phyloP scores from a whole-genome alignment of 31 red algal genomes.

The Endocladia muricata region DNA sequence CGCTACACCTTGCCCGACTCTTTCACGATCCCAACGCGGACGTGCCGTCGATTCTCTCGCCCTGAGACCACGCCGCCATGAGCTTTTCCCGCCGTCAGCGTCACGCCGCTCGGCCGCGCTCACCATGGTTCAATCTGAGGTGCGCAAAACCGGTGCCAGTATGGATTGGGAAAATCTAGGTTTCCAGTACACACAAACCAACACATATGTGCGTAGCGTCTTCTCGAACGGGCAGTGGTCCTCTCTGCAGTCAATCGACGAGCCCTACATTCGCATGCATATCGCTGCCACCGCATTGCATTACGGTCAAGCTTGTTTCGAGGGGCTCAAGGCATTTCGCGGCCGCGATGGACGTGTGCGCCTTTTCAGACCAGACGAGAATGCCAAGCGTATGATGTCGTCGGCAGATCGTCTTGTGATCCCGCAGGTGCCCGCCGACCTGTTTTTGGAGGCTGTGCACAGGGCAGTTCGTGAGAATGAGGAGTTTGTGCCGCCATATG shows the following conservation, averaged over 20 bases:
- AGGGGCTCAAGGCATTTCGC: conserved; percentile 94
- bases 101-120: too few relatives aligned
- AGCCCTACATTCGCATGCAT: conserved; percentile 75
- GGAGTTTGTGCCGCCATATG: conserved; percentile 90
- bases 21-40: too few relatives aligned
- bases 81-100: too few relatives aligned
- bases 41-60: too few relatives aligned
- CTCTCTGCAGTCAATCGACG: conserved; percentile 6
- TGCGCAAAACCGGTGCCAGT: conserved; percentile 4
- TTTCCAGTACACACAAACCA: conserved; percentile 87
- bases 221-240: conserved; percentile 72
- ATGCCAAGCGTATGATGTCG: conserved; percentile 71
- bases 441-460: conserved; percentile 78
- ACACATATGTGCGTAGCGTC: conserved; percentile 64
- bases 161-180: conserved; percentile 87
- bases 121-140: conserved; percentile 53
- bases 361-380: conserved; percentile 91
- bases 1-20: too few relatives aligned
- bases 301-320: conserved; percentile 94
- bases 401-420: conserved; percentile 78
- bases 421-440: conserved; percentile 65
- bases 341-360: conserved; percentile 67
- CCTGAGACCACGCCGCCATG: too few relatives aligned
- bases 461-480: conserved; percentile 73
- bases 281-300: conserved; percentile 91